These are phyloP conservation scores for Monoraphidium neglectum DNA, from an alignment of 139 green algal species.

Conservation along the genomic window DNA sequence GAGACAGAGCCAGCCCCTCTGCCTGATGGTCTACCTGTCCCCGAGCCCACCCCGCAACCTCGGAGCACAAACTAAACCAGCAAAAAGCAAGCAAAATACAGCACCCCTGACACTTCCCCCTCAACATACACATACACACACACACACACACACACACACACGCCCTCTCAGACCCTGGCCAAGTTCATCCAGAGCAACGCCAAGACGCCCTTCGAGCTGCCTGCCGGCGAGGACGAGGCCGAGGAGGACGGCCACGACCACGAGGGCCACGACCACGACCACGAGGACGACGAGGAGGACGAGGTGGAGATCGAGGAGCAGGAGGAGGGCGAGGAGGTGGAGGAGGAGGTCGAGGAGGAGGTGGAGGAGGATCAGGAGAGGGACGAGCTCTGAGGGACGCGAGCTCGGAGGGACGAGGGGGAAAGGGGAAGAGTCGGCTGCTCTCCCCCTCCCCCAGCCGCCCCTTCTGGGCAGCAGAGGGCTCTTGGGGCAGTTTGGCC, in stretches of 20 bases:
- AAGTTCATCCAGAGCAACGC: conserved; percentile 72
- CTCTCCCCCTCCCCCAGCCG: too few species aligned
- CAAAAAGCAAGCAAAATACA: neutral
- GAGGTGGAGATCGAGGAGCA: too few species aligned
- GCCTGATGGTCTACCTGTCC: too few species aligned
- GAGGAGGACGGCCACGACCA: neutral
- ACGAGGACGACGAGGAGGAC: too few species aligned
- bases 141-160: neutral
- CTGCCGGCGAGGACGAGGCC: conserved; percentile 44
- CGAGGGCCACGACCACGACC: neutral
- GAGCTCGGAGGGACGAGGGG: too few species aligned
- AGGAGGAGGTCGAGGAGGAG: conserved; percentile 10
- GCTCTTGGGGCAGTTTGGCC: too few species aligned
- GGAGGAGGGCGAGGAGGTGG: neutral
- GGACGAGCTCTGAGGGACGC: conserved; percentile 13
- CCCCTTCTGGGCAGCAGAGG: too few species aligned
- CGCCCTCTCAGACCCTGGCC: conserved; percentile 39
- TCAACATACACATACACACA: neutral
- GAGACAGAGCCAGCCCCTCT: neutral
- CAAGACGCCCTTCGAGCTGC: conserved; percentile 48
- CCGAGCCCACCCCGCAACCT: too few species aligned
- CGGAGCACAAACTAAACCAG: too few species aligned
- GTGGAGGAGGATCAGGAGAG: neutral
- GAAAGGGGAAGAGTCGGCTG: too few species aligned
- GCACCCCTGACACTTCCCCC: neutral